Evolutionary conservation across 345 rosid species (phyloP).

Genomic region (Cardamine chenopodiifolia): DNA sequence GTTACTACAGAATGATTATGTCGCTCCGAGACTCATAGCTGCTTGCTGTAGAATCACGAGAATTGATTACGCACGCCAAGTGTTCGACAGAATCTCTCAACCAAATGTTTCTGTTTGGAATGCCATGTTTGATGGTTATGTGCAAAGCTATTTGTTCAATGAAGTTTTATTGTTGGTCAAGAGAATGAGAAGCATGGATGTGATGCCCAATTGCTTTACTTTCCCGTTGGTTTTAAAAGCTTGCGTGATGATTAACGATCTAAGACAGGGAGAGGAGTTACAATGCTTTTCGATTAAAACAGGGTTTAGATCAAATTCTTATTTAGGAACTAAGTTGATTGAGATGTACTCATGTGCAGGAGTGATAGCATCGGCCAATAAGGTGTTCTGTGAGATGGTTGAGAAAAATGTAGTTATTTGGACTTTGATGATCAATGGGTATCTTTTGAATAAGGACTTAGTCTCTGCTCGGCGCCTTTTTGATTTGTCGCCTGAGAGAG

Average conservation of each 20-base stretch:
- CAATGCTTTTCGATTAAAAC: constrained; percentile 64
- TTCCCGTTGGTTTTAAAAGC: constrained; percentile 70
- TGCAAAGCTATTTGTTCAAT: constrained; percentile 38
- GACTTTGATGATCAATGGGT: constrained; percentile 70
- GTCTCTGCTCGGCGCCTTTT: constrained; percentile 63
- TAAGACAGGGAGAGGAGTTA: constrained; percentile 63
- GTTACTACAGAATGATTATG: constrained; percentile 45
- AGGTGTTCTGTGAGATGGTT: constrained; percentile 66
- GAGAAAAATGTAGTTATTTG: constrained; percentile 78
- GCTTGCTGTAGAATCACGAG: constrained; percentile 36
- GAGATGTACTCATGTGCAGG: constrained; percentile 67
- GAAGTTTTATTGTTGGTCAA: constrained; percentile 54
- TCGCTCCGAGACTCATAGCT: constrained; percentile 52
- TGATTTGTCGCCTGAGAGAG: constrained; percentile 73
- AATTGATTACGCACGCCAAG: constrained; percentile 53
- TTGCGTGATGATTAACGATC: constrained; percentile 52
- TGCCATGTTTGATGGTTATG: constrained; percentile 64
- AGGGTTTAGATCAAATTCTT: constrained; percentile 59
- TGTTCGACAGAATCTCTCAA: constrained; percentile 68
- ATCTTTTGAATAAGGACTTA: constrained; percentile 54
- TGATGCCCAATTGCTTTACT: constrained; percentile 70
- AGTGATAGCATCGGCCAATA: constrained; percentile 50
- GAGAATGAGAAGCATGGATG: constrained; percentile 53
- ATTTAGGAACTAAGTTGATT: constrained; percentile 64
- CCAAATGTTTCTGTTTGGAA: constrained; percentile 61